Evolutionary conservation across 345 rosid species (phyloP), one percentile per base, ranked within the genome.

Genomic region (Arabis alpina): DNA sequence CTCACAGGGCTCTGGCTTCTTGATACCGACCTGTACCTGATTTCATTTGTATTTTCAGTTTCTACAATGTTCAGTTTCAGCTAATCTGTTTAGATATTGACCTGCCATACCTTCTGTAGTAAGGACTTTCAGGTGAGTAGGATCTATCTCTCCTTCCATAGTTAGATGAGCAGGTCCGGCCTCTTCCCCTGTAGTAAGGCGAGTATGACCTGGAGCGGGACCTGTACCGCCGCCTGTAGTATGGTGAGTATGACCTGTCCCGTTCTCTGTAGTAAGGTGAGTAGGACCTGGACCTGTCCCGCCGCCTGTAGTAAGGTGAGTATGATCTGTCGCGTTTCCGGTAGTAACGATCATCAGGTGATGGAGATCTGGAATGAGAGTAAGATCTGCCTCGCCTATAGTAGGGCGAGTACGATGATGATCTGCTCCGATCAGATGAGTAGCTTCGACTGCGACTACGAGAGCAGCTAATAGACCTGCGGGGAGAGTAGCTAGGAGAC

Each of bases 381-480:
- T 66, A 75, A 0, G 80, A 77, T 54, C 81, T 71, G 27, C 34
- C 74, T 7, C 83, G 74, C 8, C 85, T 64, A 27, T 71, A 63
- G 51, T 77, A 72, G 14, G 88, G 79, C 16, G 82, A 80, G 71
- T 70, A 65, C 0, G 80, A 79, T 25, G 77, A 34, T 3, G 86
- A 90, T 47, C 89, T 82, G 77, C 85, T 79, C n/a, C 80, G 51
- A 5, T 79, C 92, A 16, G 83, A 80, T 13, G 87, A 87, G 71
- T 81, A 84, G 43, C 77, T n/a, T 2, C 80, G 81, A 4, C 91
- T 88, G 10, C 81, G 45, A 39, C 88, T 63, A 32, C 48, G 82
- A 62, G 96, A 82, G 77, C 66, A 66, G 72, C 88, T 80, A 13
- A 84, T 81, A 30, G 86, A 77, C 36, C 84, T 80, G 0, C 80